A percentile compares a stretch with the other conserved stretches of the same genome.
Evolutionary conservation across 2,329 filamentous ascomycete genomes (phyloP).

Genomic region (Colletotrichum sp.): DNA sequence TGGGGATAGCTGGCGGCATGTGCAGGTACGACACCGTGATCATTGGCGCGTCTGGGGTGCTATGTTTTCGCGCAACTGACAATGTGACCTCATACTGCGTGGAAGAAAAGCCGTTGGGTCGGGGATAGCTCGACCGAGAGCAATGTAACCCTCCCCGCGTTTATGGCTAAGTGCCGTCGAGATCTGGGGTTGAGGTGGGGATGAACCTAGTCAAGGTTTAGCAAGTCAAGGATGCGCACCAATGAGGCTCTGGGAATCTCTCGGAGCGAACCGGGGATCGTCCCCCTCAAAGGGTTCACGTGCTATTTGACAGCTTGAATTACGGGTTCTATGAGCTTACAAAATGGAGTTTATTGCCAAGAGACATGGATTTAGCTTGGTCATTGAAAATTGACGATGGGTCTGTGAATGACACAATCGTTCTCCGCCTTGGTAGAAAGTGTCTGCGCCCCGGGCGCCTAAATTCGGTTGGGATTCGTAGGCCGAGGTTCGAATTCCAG

Average conservation of each 20-base stretch:
- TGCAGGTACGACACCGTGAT: slow-evolving; percentile 6
- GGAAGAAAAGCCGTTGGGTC: neutral
- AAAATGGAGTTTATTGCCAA: neutral
- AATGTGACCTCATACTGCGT: slow-evolving; percentile 14
- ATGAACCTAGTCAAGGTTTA: neutral
- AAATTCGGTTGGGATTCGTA: neutral
- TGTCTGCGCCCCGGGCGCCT: neutral
- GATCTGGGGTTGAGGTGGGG: slow-evolving; percentile 17
- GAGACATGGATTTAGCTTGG: neutral
- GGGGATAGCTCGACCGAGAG: slow-evolving; percentile 8
- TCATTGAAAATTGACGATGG: neutral
- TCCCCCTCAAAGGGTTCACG: neutral
- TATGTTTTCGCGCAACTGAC: neutral
- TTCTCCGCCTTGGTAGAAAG: neutral
- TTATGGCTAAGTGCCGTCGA: slow-evolving; percentile 1
- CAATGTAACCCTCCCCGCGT: slow-evolving; percentile 9
- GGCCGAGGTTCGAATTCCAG: neutral
- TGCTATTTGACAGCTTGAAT: neutral
- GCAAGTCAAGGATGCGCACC: slow-evolving; percentile 4
- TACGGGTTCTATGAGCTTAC: too few species aligned
- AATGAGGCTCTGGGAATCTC: neutral
- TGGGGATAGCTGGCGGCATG: neutral
- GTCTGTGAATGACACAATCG: neutral
- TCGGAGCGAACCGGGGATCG: neutral
- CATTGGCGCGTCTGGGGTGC: slow-evolving; percentile 8